A percentile compares a stretch with the other conserved stretches of the same genome.
These are phyloP conservation scores for Brettanomyces naardenensis DNA, from an alignment of 805 yeast species.

Conservation along the genomic window DNA sequence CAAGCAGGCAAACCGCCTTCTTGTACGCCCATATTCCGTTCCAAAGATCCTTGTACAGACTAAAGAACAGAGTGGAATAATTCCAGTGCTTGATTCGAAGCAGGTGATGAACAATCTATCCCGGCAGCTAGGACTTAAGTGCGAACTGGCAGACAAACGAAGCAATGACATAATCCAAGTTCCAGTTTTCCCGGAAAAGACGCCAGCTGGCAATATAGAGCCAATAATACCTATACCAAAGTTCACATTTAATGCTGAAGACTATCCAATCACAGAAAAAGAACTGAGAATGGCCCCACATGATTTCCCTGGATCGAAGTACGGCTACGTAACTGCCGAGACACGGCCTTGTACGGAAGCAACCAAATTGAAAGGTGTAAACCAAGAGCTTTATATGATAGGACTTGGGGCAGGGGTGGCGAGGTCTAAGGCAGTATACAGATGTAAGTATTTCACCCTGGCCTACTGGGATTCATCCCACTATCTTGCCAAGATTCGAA, in stretches of 20 bases:
- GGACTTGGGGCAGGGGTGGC: slow-evolving; percentile 6
- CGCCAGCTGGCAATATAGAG: too few relatives aligned
- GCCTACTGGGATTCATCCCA: slow-evolving; percentile 16
- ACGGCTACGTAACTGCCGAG: slow-evolving; percentile 7
- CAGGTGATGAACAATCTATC: too few relatives aligned
- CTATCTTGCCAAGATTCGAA: slow-evolving; percentile 20
- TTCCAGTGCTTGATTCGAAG: too few relatives aligned
- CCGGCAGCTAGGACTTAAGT: too few relatives aligned
- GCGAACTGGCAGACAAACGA: too few relatives aligned
- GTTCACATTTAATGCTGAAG: slow-evolving; percentile 5
- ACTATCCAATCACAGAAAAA: slow-evolving; percentile 3
- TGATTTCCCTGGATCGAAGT: slow-evolving; percentile 10
- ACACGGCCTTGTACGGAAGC: slow-evolving; percentile 10
- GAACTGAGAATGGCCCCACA: slow-evolving; percentile 11
- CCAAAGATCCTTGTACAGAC: too few relatives aligned
- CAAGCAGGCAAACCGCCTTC: too few relatives aligned
- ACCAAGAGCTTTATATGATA: slow-evolving; percentile 12
- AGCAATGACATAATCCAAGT: too few relatives aligned
- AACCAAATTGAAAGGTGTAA: slow-evolving; percentile 17
- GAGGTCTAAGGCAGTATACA: slow-evolving; percentile 8
- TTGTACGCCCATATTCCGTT: too few relatives aligned
- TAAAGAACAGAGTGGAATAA: too few relatives aligned
- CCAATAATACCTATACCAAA: slow-evolving; percentile 4
- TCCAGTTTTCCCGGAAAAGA: too few relatives aligned
- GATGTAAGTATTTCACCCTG: slow-evolving; percentile 17